A percentile compares a stretch with the other conserved stretches of the same genome.
These are phyloP conservation scores for Poteriospumella lacustris DNA, from an alignment of 108 stramenopile species.

Conservation along the genomic window DNA sequence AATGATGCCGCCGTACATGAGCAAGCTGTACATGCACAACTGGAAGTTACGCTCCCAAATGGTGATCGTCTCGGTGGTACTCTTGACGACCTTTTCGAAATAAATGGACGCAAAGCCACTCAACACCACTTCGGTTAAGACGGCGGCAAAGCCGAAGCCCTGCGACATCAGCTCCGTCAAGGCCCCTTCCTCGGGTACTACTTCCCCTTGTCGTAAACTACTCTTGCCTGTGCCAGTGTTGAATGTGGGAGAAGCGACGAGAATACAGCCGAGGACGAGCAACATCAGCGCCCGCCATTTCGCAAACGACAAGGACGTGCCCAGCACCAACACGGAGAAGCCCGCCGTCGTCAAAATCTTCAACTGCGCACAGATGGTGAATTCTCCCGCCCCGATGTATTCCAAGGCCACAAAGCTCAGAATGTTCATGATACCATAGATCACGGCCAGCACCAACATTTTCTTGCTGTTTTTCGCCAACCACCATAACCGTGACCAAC, in stretches of 20 bases:
- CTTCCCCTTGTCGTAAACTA: slow-evolving; percentile 43
- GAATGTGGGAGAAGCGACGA: slow-evolving; percentile 80
- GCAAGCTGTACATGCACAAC: slow-evolving; percentile 35
- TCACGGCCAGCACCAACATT: slow-evolving; percentile 75
- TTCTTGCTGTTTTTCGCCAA: slow-evolving; percentile 64
- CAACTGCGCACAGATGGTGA: slow-evolving; percentile 67
- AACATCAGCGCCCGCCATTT: slow-evolving; percentile 81
- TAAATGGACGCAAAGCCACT: slow-evolving; percentile 87
- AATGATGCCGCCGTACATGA: slow-evolving; percentile 31
- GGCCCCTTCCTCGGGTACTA: slow-evolving; percentile 42
- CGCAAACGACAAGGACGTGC: slow-evolving; percentile 66
- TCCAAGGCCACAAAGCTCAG: slow-evolving; percentile 73
- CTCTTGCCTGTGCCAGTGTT: slow-evolving; percentile 42
- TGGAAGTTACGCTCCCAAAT: slow-evolving; percentile 92
- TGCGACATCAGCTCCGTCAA: neutral
- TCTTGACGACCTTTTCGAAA: slow-evolving; percentile 82
- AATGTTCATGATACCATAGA: slow-evolving; percentile 86
- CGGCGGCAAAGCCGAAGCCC: slow-evolving; percentile 65
- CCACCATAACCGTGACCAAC: slow-evolving; percentile 32
- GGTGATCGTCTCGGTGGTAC: slow-evolving; percentile 59
- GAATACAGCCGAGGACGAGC: slow-evolving; percentile 72
- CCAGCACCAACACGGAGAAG: slow-evolving; percentile 70
- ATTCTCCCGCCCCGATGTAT: slow-evolving; percentile 82
- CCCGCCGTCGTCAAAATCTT: slow-evolving; percentile 87
- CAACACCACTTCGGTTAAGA: slow-evolving; percentile 76